These are phyloP conservation scores for Mortierella sp. DNA, from an alignment of 371 early-diverging fungal genomes.

Conservation along the genomic window DNA sequence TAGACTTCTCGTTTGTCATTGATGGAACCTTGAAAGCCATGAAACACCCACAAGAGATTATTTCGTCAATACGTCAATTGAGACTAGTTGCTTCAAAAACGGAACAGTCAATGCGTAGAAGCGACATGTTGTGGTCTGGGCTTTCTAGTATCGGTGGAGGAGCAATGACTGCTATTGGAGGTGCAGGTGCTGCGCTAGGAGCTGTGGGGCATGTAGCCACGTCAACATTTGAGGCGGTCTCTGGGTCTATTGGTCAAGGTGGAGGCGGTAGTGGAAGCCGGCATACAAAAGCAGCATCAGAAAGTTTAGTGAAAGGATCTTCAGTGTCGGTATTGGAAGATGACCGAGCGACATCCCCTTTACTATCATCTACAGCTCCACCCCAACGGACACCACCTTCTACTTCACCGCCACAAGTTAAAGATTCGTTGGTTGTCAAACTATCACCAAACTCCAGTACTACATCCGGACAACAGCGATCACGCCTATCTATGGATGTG, in stretches of 20 bases:
- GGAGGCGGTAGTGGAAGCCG: constrained; percentile 5
- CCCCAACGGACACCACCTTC: background rate
- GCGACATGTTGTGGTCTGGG: constrained; percentile 43
- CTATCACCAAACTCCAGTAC: background rate
- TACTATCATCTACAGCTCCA: background rate
- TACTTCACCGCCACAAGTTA: background rate
- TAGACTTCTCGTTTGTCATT: constrained; percentile 55
- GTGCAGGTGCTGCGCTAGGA: constrained; percentile 42
- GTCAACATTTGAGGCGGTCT: constrained; percentile 35
- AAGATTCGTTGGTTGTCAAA: constrained; percentile 12
- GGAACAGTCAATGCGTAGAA: constrained; percentile 40
- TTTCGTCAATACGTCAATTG: constrained; percentile 33
- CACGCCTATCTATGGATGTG: constrained; percentile 8
- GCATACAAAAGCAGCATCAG: constrained; percentile 23
- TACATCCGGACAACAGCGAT: constrained; percentile 11
- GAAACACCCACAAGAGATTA: constrained; percentile 47
- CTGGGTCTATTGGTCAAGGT: constrained; percentile 12
- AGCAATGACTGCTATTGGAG: constrained; percentile 38
- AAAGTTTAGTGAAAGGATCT: background rate
- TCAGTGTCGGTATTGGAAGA: background rate
- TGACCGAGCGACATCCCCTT: background rate
- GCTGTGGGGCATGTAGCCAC: constrained; percentile 36
- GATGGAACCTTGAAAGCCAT: constrained; percentile 50
- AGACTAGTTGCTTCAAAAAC: constrained; percentile 14
- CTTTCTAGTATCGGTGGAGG: constrained; percentile 41